phyloP scores from a whole-genome alignment of 108 stramenopile genomes.

The Ochromonas danica region DNA sequence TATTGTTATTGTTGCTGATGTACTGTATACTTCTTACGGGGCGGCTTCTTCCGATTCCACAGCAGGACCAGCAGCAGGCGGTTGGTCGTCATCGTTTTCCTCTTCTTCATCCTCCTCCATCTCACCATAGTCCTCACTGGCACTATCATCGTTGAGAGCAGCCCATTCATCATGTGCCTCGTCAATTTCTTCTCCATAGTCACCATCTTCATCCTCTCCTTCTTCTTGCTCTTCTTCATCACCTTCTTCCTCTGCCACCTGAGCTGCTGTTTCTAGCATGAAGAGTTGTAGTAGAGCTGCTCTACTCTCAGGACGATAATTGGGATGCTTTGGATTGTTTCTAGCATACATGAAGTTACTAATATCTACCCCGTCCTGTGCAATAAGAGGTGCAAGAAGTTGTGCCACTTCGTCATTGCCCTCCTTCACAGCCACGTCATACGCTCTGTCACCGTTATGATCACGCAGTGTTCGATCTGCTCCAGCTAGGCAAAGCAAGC shows the following conservation, averaged over 20 bases:
- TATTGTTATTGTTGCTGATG: neutral
- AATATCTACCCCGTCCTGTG: neutral
- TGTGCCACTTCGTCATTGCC: neutral
- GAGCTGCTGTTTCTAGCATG: neutral
- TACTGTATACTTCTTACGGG: neutral
- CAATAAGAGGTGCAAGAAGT: neutral
- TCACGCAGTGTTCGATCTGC: neutral
- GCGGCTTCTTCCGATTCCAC: neutral
- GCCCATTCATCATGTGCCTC: too few relatives aligned
- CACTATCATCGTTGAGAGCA: too few relatives aligned
- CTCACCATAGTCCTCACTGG: too few relatives aligned
- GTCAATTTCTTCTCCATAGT: neutral
- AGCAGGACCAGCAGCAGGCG: too few relatives aligned
- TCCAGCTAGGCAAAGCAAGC: neutral
- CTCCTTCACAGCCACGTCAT: neutral
- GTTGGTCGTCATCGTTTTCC: too few relatives aligned
- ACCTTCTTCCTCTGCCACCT: neutral
- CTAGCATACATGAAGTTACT: neutral
- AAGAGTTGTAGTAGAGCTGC: neutral
- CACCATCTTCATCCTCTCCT: neutral
- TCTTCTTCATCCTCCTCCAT: too few relatives aligned
- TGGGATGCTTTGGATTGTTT: neutral
- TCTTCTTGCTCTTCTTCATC: neutral
- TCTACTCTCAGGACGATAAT: neutral
- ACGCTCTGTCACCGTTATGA: neutral